Evolutionary conservation across 164 flowering plant genomes (phyloP).

Genomic region (Buxus sempervirens): DNA sequence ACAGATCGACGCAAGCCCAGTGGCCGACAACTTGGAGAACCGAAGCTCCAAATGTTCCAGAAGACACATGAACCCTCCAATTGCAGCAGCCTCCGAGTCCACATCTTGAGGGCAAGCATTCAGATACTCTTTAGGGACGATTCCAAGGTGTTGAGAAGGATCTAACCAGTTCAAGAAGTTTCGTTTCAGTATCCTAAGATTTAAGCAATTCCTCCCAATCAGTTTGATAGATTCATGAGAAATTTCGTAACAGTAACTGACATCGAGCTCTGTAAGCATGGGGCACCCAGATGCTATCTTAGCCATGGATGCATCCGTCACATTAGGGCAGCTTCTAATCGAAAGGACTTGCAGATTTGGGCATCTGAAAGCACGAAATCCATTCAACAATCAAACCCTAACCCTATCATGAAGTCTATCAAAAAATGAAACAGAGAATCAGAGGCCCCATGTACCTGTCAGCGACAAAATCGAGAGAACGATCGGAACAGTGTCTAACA

Average conservation of each 20-base stretch:
- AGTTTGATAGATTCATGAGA: constrained; percentile 58
- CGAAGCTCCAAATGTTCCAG: constrained; percentile 67
- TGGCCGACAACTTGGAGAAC: constrained; percentile 64
- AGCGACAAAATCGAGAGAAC: constrained; percentile 46
- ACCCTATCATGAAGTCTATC: not conserved
- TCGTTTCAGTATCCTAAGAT: constrained; percentile 53
- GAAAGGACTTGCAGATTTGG: constrained; percentile 70
- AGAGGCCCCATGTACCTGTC: constrained; percentile 39
- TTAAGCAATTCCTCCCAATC: constrained; percentile 61
- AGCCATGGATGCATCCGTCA: constrained; percentile 53
- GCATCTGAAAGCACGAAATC: constrained; percentile 45
- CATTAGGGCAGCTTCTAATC: constrained; percentile 68
- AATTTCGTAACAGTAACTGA: constrained; percentile 80
- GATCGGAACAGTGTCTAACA: constrained; percentile 78
- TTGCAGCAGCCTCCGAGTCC: constrained; percentile 62
- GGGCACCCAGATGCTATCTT: constrained; percentile 53
- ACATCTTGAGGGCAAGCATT: constrained; percentile 79
- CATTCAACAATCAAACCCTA: not conserved
- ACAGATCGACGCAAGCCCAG: constrained; percentile 55
- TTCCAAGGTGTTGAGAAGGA: constrained; percentile 58
- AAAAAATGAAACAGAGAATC: not conserved
- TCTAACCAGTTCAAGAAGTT: constrained; percentile 80
- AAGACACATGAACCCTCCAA: constrained; percentile 61
- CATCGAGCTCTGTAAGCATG: constrained; percentile 62
- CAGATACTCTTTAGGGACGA: constrained; percentile 72